These are phyloP conservation scores for Kwoniella dendrophila DNA, from an alignment of 768 basidiomycete species.

Conservation along the genomic window DNA sequence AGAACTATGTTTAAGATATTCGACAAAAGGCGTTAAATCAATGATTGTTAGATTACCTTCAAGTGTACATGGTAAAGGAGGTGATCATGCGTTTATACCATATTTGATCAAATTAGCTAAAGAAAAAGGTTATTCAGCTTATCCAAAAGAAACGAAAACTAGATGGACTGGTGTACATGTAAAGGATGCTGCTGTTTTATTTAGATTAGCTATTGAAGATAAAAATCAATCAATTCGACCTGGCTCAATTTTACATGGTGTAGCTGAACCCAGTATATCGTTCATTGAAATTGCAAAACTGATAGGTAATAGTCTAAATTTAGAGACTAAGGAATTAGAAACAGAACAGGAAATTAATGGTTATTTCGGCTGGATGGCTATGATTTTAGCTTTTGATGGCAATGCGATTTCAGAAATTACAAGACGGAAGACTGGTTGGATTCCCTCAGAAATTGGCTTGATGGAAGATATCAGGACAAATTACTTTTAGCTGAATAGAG, in stretches of 20 bases:
- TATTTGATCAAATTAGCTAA: conserved; percentile 17
- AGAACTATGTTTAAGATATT: neutral
- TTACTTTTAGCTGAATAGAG: too few relatives aligned
- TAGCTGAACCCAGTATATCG: conserved; percentile 18
- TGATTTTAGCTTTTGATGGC: conserved; percentile 3
- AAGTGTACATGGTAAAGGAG: conserved; percentile 1
- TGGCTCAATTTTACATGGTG: too few relatives aligned
- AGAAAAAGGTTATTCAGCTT: conserved; percentile 14
- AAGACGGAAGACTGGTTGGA: conserved; percentile 34
- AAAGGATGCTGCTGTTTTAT: conserved; percentile 37
- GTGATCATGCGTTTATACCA: conserved; percentile 29
- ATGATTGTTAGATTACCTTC: conserved; percentile 4
- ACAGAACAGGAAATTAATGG: conserved; percentile 14
- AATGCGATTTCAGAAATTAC: conserved; percentile 17
- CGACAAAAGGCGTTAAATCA: neutral
- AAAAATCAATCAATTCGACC: too few relatives aligned
- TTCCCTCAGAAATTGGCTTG: conserved; percentile 21
- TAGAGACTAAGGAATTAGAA: conserved; percentile 17
- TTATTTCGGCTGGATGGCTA: conserved; percentile 21
- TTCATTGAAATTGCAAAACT: conserved; percentile 27
- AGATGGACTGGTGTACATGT: conserved; percentile 38
- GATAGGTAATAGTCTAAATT: conserved; percentile 26
- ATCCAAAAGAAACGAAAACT: conserved; percentile 19
- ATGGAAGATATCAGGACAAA: conserved; percentile 23
- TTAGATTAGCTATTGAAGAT: conserved; percentile 41